A percentile compares a stretch with the other conserved stretches of the same genome.
Evolutionary conservation across 768 basidiomycete species (phyloP).

Genomic region (Podaxis sp.): DNA sequence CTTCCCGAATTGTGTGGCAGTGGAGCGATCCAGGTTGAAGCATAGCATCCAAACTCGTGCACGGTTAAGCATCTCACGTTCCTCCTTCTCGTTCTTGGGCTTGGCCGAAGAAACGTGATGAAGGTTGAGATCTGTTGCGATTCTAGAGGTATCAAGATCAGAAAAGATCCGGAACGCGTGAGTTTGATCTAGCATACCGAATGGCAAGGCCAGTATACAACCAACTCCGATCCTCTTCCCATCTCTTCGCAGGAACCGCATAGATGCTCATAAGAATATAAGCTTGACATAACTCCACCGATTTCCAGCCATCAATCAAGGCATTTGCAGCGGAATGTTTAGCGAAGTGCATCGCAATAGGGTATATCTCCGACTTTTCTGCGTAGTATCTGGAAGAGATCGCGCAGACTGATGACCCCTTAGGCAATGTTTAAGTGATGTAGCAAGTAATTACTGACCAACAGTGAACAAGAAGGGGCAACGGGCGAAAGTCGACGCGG

Average conservation of each 20-base stretch:
- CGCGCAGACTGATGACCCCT: constrained; percentile 65
- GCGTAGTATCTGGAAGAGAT: constrained; percentile 79
- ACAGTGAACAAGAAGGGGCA: constrained; percentile 93
- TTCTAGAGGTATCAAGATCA: constrained; percentile 37
- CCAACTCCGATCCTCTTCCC: constrained; percentile 93
- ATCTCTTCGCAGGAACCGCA: constrained; percentile 74
- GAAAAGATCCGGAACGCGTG: background rate
- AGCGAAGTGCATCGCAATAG: constrained; percentile 87
- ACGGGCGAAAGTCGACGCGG: constrained; percentile 74
- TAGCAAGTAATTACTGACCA: constrained; percentile 42
- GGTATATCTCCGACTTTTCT: constrained; percentile 82
- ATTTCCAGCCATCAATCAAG: constrained; percentile 79
- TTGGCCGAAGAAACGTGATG: constrained; percentile 64
- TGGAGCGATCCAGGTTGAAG: constrained; percentile 85
- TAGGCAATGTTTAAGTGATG: background rate
- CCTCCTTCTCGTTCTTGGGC: constrained; percentile 71
- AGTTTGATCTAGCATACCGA: constrained; percentile 41
- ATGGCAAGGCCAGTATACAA: constrained; percentile 86
- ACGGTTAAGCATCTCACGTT: constrained; percentile 82
- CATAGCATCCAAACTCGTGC: constrained; percentile 90
- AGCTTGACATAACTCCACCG: constrained; percentile 87
- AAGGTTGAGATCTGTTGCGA: constrained; percentile 88
- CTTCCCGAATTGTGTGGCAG: constrained; percentile 87
- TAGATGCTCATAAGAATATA: constrained; percentile 88
- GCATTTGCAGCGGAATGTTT: constrained; percentile 81